These are phyloP conservation scores for Pseudonectria foliicola DNA, from an alignment of 2,329 filamentous ascomycete genomes.

Conservation along the genomic window DNA sequence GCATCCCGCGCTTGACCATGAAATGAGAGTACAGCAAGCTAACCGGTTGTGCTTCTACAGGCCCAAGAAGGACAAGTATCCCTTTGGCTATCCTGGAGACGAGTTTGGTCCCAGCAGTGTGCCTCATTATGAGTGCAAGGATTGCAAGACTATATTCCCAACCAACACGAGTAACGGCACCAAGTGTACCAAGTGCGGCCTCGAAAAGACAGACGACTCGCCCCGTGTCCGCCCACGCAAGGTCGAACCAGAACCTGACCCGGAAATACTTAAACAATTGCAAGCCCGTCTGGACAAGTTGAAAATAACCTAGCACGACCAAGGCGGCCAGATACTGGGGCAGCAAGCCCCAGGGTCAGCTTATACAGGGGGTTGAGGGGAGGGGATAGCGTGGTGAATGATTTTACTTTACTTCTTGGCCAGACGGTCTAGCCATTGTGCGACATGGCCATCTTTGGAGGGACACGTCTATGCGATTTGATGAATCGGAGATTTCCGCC, in stretches of 20 bases:
- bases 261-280: constrained; percentile 50
- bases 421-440: constrained; percentile 9
- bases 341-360: neutral
- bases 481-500: constrained; percentile 1
- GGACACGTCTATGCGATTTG: too few relatives aligned
- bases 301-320: constrained; percentile 25
- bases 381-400: constrained; percentile 13
- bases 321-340: neutral
- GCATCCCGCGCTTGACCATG: too few relatives aligned
- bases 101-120: constrained; percentile 45
- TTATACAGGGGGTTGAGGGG: constrained; percentile 9
- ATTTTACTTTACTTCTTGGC: constrained; percentile 13
- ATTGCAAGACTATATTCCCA: constrained; percentile 54
- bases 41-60: too few relatives aligned
- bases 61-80: constrained; percentile 61
- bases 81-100: constrained; percentile 63
- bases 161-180: constrained; percentile 42
- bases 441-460: constrained; percentile 8
- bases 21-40: too few relatives aligned
- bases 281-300: constrained; percentile 46
- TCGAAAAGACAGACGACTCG: constrained; percentile 54
- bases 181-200: constrained; percentile 52
- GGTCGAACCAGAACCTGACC: constrained; percentile 55
- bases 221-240: constrained; percentile 51
- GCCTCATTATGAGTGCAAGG: constrained; percentile 52